These are phyloP conservation scores for Gentiana dahurica DNA, from an alignment of 257 asterid genomes.

Conservation along the genomic window DNA sequence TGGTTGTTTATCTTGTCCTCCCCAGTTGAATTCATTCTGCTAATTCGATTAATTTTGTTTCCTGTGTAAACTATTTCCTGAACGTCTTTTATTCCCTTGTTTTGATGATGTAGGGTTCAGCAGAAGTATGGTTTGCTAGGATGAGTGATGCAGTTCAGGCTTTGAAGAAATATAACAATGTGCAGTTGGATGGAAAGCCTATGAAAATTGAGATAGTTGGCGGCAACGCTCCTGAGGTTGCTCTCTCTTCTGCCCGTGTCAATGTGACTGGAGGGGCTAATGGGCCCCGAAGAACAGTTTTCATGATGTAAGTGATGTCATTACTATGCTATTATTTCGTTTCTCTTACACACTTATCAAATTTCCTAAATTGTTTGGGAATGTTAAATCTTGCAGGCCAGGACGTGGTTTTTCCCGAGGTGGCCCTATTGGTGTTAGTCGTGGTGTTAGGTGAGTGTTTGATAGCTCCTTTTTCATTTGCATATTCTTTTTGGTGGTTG, in stretches of 20 bases:
- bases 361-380: not conserved
- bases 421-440: slow-evolving; percentile 27
- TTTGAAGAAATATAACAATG: slow-evolving; percentile 61
- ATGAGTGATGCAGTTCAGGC: slow-evolving; percentile 87
- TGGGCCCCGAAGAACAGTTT: slow-evolving; percentile 64
- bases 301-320: slow-evolving; percentile 38
- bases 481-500: too few relatives aligned
- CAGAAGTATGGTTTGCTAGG: slow-evolving; percentile 67
- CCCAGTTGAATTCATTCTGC: too few relatives aligned
- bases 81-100: not conserved
- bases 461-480: too few relatives aligned
- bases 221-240: slow-evolving; percentile 20
- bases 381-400: slow-evolving; percentile 25
- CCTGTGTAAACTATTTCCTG: too few relatives aligned
- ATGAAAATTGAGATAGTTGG: slow-evolving; percentile 79
- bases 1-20: too few relatives aligned
- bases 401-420: slow-evolving; percentile 43
- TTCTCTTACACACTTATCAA: not conserved
- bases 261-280: slow-evolving; percentile 58
- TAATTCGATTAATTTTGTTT: too few relatives aligned
- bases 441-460: slow-evolving; percentile 41
- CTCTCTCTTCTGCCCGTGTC: slow-evolving; percentile 55
- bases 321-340: too few relatives aligned
- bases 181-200: slow-evolving; percentile 82
- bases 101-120: slow-evolving; percentile 50